Percentiles rank a stretch among this genome's conserved stretches.
These are phyloP conservation scores for Dryas integrifolia DNA, from an alignment of 331 rosid genomes.

Conservation along the genomic window DNA sequence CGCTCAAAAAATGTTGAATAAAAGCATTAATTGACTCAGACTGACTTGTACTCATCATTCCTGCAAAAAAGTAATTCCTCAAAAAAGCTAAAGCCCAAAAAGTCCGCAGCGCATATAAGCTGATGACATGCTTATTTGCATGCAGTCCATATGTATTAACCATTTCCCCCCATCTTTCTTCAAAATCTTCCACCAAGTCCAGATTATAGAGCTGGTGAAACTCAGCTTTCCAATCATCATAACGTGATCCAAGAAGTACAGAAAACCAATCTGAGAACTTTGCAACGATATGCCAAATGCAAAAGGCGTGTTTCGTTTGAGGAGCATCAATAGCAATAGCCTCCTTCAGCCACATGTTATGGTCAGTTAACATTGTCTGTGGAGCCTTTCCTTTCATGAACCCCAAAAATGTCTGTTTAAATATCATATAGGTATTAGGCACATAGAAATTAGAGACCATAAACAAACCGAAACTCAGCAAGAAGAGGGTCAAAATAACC, in stretches of 20 bases:
- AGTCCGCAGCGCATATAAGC: constrained; percentile 62
- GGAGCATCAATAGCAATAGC: constrained; percentile 70
- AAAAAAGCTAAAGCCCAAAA: constrained; percentile 84
- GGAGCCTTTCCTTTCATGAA: constrained; percentile 88
- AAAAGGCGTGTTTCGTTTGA: constrained; percentile 67
- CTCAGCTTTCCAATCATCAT: constrained; percentile 80
- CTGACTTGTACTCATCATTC: constrained; percentile 57
- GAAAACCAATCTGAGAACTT: constrained; percentile 89
- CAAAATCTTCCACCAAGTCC: constrained; percentile 62
- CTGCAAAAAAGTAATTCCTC: constrained; percentile 73
- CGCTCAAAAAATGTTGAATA: constrained; percentile 72
- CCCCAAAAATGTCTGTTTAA: constrained; percentile 60
- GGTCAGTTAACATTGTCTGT: constrained; percentile 71
- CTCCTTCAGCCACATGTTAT: constrained; percentile 85
- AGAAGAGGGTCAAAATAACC: constrained; percentile 13
- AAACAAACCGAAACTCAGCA: background rate
- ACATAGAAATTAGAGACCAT: background rate
- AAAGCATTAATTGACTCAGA: constrained; percentile 58
- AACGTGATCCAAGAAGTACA: constrained; percentile 58
- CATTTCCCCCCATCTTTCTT: constrained; percentile 77
- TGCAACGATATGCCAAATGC: constrained; percentile 73
- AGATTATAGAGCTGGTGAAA: constrained; percentile 72
- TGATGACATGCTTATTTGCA: constrained; percentile 62
- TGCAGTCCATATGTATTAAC: constrained; percentile 63
- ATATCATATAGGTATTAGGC: constrained; percentile 8